Evolutionary conservation across 2,329 filamentous ascomycete species (phyloP).

Genomic region (Fusarium foetens): DNA sequence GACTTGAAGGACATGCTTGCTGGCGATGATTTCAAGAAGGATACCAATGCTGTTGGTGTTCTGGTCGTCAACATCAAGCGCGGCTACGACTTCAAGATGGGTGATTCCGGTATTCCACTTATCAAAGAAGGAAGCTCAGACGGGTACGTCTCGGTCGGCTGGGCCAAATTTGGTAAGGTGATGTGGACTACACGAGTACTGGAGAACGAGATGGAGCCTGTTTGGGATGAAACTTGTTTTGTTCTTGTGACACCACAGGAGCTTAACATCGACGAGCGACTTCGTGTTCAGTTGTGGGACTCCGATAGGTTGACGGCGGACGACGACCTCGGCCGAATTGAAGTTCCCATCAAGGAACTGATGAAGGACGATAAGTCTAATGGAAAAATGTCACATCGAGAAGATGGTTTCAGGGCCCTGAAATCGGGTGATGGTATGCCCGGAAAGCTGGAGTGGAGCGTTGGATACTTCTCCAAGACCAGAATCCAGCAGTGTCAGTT

Average conservation of each 20-base stretch:
- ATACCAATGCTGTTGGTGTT: conserved; percentile 72
- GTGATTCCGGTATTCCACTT: conserved; percentile 70
- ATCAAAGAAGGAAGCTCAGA: conserved; percentile 71
- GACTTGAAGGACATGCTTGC: conserved; percentile 81
- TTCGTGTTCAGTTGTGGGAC: conserved; percentile 80
- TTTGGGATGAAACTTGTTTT: conserved; percentile 76
- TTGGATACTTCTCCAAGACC: conserved; percentile 77
- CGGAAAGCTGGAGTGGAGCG: conserved; percentile 73
- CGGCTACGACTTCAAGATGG: conserved; percentile 77
- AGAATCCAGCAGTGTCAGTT: conserved; percentile 71
- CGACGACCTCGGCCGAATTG: conserved; percentile 78
- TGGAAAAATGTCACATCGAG: conserved; percentile 69
- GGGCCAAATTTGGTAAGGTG: conserved; percentile 80
- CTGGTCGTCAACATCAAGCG: conserved; percentile 73
- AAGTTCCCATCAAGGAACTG: conserved; percentile 72
- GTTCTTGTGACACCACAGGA: conserved; percentile 77
- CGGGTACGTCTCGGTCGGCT: conserved; percentile 76
- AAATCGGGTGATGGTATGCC: conserved; percentile 75
- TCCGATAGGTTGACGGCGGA: conserved; percentile 78
- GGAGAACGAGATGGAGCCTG: conserved; percentile 71
- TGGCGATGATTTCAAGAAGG: conserved; percentile 82
- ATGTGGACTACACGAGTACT: conserved; percentile 71
- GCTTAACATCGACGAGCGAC: conserved; percentile 74
- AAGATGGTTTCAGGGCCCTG: conserved; percentile 73
- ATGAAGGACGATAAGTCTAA: conserved; percentile 69